A percentile compares a stretch with the other conserved stretches of the same genome.
phyloP scores from a whole-genome alignment of 345 rosid genomes.

The Litchi chinensis region DNA sequence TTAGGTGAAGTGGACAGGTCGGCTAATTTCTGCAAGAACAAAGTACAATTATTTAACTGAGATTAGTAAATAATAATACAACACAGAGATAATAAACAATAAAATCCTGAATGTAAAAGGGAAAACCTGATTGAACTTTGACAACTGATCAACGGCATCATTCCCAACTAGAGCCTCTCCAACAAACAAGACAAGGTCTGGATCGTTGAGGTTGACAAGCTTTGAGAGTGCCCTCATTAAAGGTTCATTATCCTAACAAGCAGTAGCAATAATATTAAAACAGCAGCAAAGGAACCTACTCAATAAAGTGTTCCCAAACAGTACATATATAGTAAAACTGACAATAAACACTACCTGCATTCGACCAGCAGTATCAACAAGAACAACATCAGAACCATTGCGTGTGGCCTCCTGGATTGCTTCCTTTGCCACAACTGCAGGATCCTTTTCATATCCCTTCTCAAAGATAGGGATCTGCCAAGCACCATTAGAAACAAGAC shows the following conservation, averaged over 20 bases:
- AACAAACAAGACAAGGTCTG: constrained; percentile 94
- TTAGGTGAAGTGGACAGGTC: constrained; percentile 78
- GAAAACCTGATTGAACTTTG: constrained; percentile 90
- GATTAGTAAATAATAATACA: background rate
- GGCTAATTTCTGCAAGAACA: constrained; percentile 67
- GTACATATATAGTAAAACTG: background rate
- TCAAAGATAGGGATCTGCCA: constrained; percentile 90
- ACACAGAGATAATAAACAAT: background rate
- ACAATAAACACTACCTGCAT: constrained; percentile 62
- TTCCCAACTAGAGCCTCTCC: constrained; percentile 99
- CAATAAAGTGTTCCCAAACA: background rate
- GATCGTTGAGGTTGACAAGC: constrained; percentile 78
- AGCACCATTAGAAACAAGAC: constrained; percentile 12
- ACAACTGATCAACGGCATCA: constrained; percentile 95
- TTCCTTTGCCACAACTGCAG: constrained; percentile 96
- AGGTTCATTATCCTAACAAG: constrained; percentile 85
- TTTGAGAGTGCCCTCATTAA: constrained; percentile 98
- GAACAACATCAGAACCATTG: constrained; percentile 91
- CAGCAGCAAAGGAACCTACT: background rate
- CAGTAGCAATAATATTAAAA: background rate
- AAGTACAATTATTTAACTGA: constrained; percentile 13
- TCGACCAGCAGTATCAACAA: constrained; percentile 99
- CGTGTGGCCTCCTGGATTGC: constrained; percentile 91
- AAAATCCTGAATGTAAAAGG: constrained; percentile 9
- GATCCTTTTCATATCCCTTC: constrained; percentile 98